Percentiles rank a stretch among this genome's conserved stretches.
Conservation (phyloP, 129 eudicot genomes). For the Helichrysum umbraculigerum region DNA sequence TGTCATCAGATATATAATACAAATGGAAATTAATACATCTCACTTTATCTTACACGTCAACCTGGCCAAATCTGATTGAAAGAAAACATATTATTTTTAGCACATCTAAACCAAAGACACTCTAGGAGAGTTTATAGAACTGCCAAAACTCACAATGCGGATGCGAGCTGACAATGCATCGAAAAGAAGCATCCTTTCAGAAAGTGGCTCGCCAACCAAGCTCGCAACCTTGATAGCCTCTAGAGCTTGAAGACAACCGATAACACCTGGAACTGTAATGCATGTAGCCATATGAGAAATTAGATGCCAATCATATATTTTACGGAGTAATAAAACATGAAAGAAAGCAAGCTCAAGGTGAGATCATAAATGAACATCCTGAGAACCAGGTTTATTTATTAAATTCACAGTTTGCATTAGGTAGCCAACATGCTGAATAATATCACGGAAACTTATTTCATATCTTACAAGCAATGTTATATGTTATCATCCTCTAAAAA, state of each 20-base stretch:
- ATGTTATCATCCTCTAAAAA: background rate
- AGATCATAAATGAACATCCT: background rate
- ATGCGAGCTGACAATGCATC: conserved; percentile 94
- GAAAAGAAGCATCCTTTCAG: conserved; percentile 87
- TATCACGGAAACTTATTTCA: background rate
- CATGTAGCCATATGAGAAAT: background rate
- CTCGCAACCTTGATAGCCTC: conserved; percentile 90
- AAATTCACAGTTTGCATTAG: background rate
- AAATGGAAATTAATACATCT: background rate
- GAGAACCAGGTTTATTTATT: background rate
- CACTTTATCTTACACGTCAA: no score
- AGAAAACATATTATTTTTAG: no score
- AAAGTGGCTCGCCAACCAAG: conserved; percentile 84
- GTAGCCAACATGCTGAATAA: background rate
- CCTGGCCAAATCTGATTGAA: no score
- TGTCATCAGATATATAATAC: conserved; percentile 1
- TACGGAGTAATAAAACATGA: background rate
- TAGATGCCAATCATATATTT: background rate
- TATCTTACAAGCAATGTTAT: background rate
- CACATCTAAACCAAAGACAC: no score
- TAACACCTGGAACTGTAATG: conserved; percentile 83
- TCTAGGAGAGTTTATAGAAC: no score
- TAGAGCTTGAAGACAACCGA: conserved; percentile 96
- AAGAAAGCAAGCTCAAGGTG: background rate
- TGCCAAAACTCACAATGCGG: conserved; percentile 61